A percentile compares a stretch with the other conserved stretches of the same genome.
These are phyloP conservation scores for Delphinella strobiligena DNA, from an alignment of 2,329 filamentous ascomycete genomes.

Conservation along the genomic window DNA sequence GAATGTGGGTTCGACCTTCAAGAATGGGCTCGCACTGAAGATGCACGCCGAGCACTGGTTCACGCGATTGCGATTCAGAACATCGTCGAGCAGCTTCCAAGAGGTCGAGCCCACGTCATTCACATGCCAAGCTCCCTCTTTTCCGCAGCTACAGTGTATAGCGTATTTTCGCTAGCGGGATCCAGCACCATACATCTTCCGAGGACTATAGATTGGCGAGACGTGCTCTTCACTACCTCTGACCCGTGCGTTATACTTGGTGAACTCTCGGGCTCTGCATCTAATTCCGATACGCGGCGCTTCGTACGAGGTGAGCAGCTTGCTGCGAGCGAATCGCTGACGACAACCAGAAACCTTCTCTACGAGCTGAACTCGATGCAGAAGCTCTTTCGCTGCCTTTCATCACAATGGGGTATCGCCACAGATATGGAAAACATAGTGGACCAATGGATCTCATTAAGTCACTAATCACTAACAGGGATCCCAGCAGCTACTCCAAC, in stretches of 20 bases:
- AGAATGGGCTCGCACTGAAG: slow-evolving; percentile 26
- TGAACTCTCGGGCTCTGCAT: slow-evolving; percentile 12
- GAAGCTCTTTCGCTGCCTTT: slow-evolving; percentile 32
- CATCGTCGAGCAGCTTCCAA: slow-evolving; percentile 32
- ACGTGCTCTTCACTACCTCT: slow-evolving; percentile 22
- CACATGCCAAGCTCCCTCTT: slow-evolving; percentile 35
- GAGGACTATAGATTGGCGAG: slow-evolving; percentile 29
- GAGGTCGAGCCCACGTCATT: slow-evolving; percentile 32
- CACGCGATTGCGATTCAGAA: slow-evolving; percentile 35
- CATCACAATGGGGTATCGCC: slow-evolving; percentile 34
- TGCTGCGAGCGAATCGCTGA: slow-evolving; percentile 13
- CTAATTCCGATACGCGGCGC: slow-evolving; percentile 25
- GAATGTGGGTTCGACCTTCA: slow-evolving; percentile 24
- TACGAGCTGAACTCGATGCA: slow-evolving; percentile 37
- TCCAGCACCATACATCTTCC: slow-evolving; percentile 27
- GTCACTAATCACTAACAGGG: slow-evolving; percentile 22
- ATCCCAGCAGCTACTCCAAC: no score
- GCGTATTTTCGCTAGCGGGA: slow-evolving; percentile 28
- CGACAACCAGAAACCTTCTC: slow-evolving; percentile 27
- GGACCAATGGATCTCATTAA: slow-evolving; percentile 32
- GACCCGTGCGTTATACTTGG: slow-evolving; percentile 14
- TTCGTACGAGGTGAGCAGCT: slow-evolving; percentile 24
- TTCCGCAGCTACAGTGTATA: slow-evolving; percentile 31
- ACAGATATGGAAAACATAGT: slow-evolving; percentile 34
- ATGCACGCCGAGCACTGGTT: slow-evolving; percentile 29